Evolutionary conservation across 768 basidiomycete species (phyloP).

Genomic region (Russula virescens): DNA sequence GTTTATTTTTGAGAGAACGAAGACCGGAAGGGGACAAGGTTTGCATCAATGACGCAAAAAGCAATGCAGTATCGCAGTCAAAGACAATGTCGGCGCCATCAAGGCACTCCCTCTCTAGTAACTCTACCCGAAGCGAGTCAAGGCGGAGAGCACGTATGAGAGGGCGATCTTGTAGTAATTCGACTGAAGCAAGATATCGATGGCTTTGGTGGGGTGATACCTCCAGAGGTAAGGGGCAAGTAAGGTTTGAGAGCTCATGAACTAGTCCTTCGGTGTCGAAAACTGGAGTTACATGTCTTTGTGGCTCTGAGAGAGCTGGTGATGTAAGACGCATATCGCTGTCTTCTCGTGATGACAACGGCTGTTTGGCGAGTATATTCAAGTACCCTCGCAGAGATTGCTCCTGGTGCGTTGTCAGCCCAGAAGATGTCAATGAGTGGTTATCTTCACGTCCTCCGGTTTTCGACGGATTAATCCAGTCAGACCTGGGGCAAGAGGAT

Average conservation of each 20-base stretch:
- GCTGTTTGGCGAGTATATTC: constrained; percentile 38
- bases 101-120: constrained; percentile 60
- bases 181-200: constrained; percentile 64
- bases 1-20: constrained; percentile 37
- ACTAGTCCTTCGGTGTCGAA: constrained; percentile 1
- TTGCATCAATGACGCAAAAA: constrained; percentile 41
- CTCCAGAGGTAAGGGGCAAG: constrained; percentile 2
- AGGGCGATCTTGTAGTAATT: constrained; percentile 60
- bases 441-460: not conserved
- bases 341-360: constrained; percentile 31
- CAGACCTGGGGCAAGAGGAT: not conserved
- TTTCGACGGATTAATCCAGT: not conserved
- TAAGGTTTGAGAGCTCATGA: constrained; percentile 4
- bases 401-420: not conserved
- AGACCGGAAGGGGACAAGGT: constrained; percentile 45
- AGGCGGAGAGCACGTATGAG: constrained; percentile 49
- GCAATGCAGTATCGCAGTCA: constrained; percentile 53
- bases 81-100: constrained; percentile 60
- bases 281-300: not conserved
- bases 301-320: not conserved
- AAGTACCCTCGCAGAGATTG: constrained; percentile 17
- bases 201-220: constrained; percentile 37
- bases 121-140: constrained; percentile 41
- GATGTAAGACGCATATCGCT: not conserved
- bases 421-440: not conserved